These are phyloP conservation scores for Colletotrichum caudatum DNA, from an alignment of 2,329 filamentous ascomycete genomes.

Conservation along the genomic window DNA sequence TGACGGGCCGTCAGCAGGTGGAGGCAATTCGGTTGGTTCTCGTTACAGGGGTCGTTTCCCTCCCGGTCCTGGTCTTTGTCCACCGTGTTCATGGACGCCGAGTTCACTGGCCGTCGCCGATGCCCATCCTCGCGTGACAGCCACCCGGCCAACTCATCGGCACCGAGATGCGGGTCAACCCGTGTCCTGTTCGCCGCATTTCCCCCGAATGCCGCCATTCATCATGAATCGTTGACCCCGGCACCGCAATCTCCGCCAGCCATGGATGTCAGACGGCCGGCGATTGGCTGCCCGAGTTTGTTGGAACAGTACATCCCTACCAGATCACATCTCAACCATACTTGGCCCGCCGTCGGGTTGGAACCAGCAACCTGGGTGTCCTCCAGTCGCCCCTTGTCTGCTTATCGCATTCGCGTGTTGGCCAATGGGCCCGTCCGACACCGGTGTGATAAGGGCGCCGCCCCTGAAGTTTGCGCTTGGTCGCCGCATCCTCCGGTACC, in stretches of 20 bases:
- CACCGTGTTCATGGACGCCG: no score
- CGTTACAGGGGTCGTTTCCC: no score
- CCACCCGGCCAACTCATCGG: not conserved
- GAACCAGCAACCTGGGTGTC: not conserved
- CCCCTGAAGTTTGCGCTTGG: no score
- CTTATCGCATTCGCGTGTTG: not conserved
- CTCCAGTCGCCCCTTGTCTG: not conserved
- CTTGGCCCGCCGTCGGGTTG: not conserved
- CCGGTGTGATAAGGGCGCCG: no score
- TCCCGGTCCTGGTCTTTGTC: no score
- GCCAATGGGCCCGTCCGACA: not conserved
- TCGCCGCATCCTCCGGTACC: not conserved
- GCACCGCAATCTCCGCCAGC: slow-evolving; percentile 9
- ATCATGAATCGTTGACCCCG: slow-evolving; percentile 9
- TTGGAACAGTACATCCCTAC: not conserved
- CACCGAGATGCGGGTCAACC: not conserved
- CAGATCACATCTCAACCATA: not conserved
- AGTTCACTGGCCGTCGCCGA: slow-evolving; percentile 19
- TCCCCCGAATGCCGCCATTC: slow-evolving; percentile 10
- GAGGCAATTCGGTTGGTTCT: no score
- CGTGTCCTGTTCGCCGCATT: not conserved
- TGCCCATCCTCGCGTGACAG: not conserved
- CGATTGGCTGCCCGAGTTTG: not conserved
- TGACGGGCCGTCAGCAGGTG: not conserved
- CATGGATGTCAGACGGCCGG: not conserved